Conservation (phyloP, 2,329 filamentous ascomycete genomes). For the Penicillium sp. region DNA sequence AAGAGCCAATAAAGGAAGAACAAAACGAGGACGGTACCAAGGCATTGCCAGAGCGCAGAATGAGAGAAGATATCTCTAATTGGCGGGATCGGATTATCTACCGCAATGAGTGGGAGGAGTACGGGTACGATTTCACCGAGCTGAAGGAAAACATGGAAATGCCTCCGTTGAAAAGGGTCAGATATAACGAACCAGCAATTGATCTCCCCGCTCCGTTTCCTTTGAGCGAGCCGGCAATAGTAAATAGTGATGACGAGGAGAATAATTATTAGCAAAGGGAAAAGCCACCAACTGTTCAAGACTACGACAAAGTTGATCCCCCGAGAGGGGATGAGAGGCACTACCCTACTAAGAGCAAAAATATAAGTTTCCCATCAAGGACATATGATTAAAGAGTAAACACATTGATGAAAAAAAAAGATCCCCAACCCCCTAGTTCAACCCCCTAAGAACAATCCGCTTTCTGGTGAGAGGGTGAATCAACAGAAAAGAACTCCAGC, state of each 20-base stretch:
- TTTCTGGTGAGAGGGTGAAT: slow-evolving; percentile 14
- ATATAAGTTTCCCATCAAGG: slow-evolving; percentile 13
- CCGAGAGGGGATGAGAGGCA: not conserved
- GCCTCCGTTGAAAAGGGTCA: slow-evolving; percentile 33
- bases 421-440: slow-evolving; percentile 7
- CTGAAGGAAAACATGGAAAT: slow-evolving; percentile 31
- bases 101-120: slow-evolving; percentile 52
- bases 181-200: slow-evolving; percentile 8
- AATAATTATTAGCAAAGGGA: not conserved
- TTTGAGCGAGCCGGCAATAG: not conserved
- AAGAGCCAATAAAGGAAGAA: slow-evolving; percentile 24
- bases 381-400: slow-evolving; percentile 24
- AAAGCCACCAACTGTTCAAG: not conserved
- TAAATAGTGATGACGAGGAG: not conserved
- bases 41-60: slow-evolving; percentile 32
- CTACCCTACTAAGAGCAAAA: not conserved
- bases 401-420: slow-evolving; percentile 16
- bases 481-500: slow-evolving; percentile 24
- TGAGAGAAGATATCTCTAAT: slow-evolving; percentile 38
- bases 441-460: slow-evolving; percentile 12
- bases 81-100: slow-evolving; percentile 51
- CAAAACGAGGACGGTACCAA: slow-evolving; percentile 14
- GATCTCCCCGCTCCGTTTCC: not conserved
- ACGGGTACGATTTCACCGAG: slow-evolving; percentile 28
- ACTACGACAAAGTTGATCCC: not conserved